Evolutionary conservation across 306 rosid genomes (phyloP).

Genomic region (Erythrophleum fordii): DNA sequence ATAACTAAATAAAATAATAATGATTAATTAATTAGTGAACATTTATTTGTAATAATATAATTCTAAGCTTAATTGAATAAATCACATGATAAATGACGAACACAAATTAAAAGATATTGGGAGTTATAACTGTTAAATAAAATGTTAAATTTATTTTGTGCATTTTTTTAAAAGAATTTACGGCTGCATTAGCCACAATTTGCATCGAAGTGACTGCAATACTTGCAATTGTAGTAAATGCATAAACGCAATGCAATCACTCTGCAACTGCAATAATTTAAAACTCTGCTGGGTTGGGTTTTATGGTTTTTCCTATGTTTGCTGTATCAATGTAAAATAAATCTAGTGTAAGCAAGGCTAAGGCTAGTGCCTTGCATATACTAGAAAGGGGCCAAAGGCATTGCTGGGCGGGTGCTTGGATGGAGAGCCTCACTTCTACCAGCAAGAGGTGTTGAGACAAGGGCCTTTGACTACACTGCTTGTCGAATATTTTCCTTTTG

Average conservation of each 20-base stretch:
- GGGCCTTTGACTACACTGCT: not conserved
- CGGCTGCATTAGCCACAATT: not conserved
- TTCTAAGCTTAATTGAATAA: not conserved
- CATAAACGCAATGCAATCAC: too few relatives aligned
- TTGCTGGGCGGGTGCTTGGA: not conserved
- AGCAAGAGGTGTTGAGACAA: not conserved
- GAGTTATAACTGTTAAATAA: not conserved
- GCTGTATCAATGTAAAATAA: too few relatives aligned
- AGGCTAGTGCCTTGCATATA: not conserved
- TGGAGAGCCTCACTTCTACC: not conserved
- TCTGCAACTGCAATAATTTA: too few relatives aligned
- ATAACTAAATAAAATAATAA: not conserved
- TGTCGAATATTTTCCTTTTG: not conserved
- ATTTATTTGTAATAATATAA: not conserved
- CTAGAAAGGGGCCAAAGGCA: not conserved
- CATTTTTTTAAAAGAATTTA: not conserved
- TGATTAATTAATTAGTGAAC: not conserved
- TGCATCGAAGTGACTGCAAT: not conserved
- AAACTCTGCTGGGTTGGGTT: not conserved
- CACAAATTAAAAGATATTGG: not conserved
- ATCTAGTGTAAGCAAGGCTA: too few relatives aligned
- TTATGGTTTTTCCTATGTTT: not conserved
- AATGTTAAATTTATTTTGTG: not conserved
- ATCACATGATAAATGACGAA: not conserved
- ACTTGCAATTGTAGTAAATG: too few relatives aligned